Evolutionary conservation across 73 alveolate species (phyloP).

Genomic region (Stentor coeruleus): DNA sequence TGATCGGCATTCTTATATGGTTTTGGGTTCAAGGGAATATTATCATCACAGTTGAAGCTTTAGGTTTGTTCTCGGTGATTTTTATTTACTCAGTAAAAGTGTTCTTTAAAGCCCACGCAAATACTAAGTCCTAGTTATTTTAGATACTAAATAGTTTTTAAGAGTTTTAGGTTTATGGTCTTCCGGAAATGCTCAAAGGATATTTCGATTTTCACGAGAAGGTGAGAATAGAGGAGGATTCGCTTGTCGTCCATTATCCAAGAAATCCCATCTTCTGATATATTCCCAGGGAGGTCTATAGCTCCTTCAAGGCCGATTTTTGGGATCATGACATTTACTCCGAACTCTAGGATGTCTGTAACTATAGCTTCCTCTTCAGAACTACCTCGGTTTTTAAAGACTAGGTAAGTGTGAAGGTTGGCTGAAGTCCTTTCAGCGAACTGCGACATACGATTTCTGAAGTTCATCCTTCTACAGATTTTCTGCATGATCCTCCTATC

Average conservation of each 20-base stretch:
- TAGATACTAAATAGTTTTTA: neutral
- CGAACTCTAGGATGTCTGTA: conserved; percentile 55
- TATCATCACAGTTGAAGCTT: neutral
- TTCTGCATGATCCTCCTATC: conserved; percentile 83
- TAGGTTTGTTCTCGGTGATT: neutral
- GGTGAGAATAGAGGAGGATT: neutral
- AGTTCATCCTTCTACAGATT: conserved; percentile 72
- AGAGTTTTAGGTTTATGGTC: neutral
- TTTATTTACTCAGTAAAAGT: neutral
- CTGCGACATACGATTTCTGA: conserved; percentile 88
- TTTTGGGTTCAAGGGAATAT: conserved; percentile 5
- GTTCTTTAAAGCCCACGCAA: neutral
- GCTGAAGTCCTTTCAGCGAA: conserved; percentile 71
- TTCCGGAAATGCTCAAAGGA: conserved; percentile 17
- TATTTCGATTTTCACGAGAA: neutral
- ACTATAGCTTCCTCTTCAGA: conserved; percentile 63
- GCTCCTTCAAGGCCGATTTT: conserved; percentile 76
- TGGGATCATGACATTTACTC: conserved; percentile 64
- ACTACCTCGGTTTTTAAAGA: conserved; percentile 52
- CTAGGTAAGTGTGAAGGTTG: conserved; percentile 67
- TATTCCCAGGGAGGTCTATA: neutral
- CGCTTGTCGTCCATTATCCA: neutral
- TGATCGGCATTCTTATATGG: neutral
- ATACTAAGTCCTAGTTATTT: neutral
- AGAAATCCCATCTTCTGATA: neutral